A percentile compares a stretch with the other conserved stretches of the same genome.
These are phyloP conservation scores for Dryadomyces quercivorus DNA, from an alignment of 2,329 filamentous ascomycete species.

Conservation along the genomic window DNA sequence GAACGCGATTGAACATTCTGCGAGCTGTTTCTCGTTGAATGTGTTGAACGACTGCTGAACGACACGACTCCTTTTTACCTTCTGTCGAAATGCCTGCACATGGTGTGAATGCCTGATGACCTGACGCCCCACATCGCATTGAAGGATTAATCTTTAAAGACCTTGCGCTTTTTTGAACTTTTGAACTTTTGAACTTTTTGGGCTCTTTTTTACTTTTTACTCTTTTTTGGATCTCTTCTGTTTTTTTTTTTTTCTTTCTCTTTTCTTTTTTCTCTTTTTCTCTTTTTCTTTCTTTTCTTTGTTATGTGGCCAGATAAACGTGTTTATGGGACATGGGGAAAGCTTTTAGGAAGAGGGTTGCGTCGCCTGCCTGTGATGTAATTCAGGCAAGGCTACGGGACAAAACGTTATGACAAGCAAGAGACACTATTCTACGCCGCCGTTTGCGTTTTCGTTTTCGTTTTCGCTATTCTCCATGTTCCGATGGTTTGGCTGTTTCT, in stretches of 20 bases:
- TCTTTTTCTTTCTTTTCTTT: neutral
- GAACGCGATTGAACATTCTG: neutral
- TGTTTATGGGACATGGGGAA: conserved; percentile 4
- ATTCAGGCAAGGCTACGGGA: conserved; percentile 5
- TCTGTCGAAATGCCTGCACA: conserved; percentile 12
- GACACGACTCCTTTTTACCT: neutral
- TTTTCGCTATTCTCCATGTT: neutral
- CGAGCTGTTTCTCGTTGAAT: neutral
- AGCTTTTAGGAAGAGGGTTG: conserved; percentile 1
- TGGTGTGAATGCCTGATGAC: conserved; percentile 15
- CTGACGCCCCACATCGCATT: conserved; percentile 12
- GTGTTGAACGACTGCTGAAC: neutral
- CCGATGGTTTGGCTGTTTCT: neutral
- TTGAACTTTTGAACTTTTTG: neutral
- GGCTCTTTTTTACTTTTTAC: neutral
- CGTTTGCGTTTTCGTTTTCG: neutral
- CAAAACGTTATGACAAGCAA: conserved; percentile 3
- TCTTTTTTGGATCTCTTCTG: neutral
- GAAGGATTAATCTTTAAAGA: conserved; percentile 14
- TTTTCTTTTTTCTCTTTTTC: neutral
- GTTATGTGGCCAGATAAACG: conserved; percentile 7
- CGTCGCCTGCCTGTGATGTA: conserved; percentile 5
- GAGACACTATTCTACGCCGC: neutral
- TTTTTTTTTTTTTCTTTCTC: neutral
- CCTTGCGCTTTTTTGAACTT: conserved; percentile 2